Percentiles rank a stretch among this genome's conserved stretches.
Conservation (phyloP, 1,284 basidiomycete genomes). For the Naganishia sp. region DNA sequence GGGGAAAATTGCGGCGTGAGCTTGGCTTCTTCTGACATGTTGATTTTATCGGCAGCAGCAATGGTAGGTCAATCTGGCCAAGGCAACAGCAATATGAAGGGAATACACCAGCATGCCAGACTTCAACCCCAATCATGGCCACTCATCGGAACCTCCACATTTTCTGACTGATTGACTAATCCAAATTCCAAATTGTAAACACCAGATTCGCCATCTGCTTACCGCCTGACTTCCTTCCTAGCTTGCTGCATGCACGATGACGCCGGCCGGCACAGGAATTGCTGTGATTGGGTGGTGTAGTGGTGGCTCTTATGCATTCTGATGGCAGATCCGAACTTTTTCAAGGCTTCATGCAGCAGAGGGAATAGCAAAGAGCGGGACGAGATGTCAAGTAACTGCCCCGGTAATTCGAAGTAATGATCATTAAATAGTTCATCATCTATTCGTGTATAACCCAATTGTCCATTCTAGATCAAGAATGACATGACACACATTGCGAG, state of each 20-base stretch:
- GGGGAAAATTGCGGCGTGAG: constrained; percentile 62
- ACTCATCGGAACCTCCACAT: constrained; percentile 8
- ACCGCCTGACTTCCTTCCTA: background rate
- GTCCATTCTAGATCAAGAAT: constrained; percentile 6
- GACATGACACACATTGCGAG: constrained; percentile 17
- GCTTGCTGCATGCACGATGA: too few species aligned
- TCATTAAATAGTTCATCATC: constrained; percentile 14
- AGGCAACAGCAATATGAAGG: background rate
- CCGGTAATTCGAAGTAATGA: background rate
- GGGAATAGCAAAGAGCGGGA: background rate
- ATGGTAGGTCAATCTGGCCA: background rate
- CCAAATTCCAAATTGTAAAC: constrained; percentile 27
- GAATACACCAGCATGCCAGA: background rate
- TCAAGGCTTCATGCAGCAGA: too few species aligned
- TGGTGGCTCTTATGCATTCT: too few species aligned
- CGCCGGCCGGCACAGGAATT: too few species aligned
- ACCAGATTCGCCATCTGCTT: constrained; percentile 20
- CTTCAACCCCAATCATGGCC: background rate
- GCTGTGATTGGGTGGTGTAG: too few species aligned
- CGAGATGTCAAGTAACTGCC: too few species aligned
- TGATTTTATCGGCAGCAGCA: background rate
- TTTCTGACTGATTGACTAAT: background rate
- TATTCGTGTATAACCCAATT: constrained; percentile 6
- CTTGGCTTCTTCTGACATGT: background rate
- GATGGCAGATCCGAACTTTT: too few species aligned